Percentiles rank a stretch among this genome's conserved stretches.
Evolutionary conservation across 2,329 filamentous ascomycete genomes (phyloP).

Genomic region (Ceratocystis harringtonii): DNA sequence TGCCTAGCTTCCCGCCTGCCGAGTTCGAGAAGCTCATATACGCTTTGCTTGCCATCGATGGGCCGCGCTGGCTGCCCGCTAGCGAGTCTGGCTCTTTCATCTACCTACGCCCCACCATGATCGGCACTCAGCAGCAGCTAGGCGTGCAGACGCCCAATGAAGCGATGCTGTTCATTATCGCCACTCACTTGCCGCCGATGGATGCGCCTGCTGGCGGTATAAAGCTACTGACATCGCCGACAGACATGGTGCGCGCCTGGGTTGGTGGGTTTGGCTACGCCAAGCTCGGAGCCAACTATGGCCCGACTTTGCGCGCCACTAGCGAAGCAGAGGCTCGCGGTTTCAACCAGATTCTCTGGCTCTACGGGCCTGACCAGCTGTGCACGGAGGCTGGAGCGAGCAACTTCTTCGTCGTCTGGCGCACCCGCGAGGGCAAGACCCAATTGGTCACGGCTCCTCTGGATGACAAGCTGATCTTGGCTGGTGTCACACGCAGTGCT

Average conservation of each 20-base stretch:
- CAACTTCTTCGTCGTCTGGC: conserved; percentile 84
- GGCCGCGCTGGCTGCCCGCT: conserved; percentile 63
- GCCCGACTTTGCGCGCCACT: conserved; percentile 65
- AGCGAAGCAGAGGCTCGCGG: conserved; percentile 56
- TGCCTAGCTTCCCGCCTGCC: conserved; percentile 55
- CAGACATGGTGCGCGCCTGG: conserved; percentile 82
- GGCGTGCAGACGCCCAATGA: conserved; percentile 67
- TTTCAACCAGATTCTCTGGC: conserved; percentile 86
- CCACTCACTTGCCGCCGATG: conserved; percentile 45
- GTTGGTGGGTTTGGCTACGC: conserved; percentile 84
- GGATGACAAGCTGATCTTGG: conserved; percentile 68
- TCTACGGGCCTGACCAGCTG: conserved; percentile 61
- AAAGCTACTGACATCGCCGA: conserved; percentile 60
- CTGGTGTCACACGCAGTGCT: conserved; percentile 74
- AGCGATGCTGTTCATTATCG: conserved; percentile 79
- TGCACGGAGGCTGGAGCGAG: conserved; percentile 85
- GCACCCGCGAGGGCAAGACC: conserved; percentile 41
- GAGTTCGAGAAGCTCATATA: conserved; percentile 62
- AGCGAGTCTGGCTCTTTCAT: conserved; percentile 54
- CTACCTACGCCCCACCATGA: conserved; percentile 77
- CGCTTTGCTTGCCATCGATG: conserved; percentile 57
- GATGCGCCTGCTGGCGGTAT: conserved; percentile 42
- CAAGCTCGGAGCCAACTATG: conserved; percentile 90
- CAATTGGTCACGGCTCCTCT: conserved; percentile 74
- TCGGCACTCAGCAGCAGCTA: conserved; percentile 65